These are phyloP conservation scores for Tinospora cordifolia DNA, from an alignment of 164 flowering plant species.

Conservation along the genomic window DNA sequence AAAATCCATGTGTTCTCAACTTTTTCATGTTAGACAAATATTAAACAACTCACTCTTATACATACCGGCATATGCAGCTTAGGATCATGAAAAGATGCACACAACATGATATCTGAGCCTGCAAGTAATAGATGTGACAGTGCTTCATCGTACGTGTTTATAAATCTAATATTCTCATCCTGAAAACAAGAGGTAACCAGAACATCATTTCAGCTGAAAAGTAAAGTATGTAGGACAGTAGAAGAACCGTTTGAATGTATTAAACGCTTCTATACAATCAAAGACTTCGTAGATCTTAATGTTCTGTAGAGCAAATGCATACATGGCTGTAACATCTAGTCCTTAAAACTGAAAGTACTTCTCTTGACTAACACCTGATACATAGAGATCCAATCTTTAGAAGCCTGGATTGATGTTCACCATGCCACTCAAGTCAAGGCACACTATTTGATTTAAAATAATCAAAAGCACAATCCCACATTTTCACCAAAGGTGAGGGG, in stretches of 20 bases:
- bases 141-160: conserved; percentile 42
- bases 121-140: conserved; percentile 55
- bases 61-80: conserved; percentile 64
- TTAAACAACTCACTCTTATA: neutral
- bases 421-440: too few species aligned
- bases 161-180: conserved; percentile 44
- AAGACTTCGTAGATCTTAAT: too few species aligned
- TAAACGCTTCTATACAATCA: too few species aligned
- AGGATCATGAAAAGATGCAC: conserved; percentile 58
- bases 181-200: conserved; percentile 20
- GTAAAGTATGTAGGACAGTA: neutral
- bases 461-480: too few species aligned
- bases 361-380: too few species aligned
- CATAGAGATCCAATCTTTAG: too few species aligned
- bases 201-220: conserved; percentile 2
- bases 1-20: neutral
- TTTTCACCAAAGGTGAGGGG: too few species aligned
- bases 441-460: too few species aligned
- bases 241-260: neutral
- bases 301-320: too few species aligned
- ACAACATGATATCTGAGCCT: conserved; percentile 70
- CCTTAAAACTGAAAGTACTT: too few species aligned
- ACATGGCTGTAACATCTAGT: too few species aligned
- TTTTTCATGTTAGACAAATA: neutral
- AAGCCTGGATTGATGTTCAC: too few species aligned